Evolutionary conservation across 1,284 basidiomycete genomes (phyloP), one percentile per base, ranked within the genome.

Genomic region (Pulveroboletus sp.): DNA sequence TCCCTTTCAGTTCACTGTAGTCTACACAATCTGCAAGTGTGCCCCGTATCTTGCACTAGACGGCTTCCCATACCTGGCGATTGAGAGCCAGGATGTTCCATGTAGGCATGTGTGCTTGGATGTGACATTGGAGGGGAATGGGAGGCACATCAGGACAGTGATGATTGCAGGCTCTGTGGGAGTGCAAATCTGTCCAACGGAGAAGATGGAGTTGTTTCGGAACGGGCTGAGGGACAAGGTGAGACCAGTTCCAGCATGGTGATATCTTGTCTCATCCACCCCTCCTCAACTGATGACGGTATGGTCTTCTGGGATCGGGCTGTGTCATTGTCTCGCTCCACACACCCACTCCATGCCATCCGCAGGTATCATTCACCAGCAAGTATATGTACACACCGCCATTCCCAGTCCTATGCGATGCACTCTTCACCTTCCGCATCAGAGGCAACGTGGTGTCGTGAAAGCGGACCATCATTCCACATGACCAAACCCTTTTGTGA

Each of bases 121-220:
- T 33, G 73, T 81, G 33, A 62, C 54, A 16, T 51, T 81, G 12
- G 60, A 71, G 35, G 77, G 78, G 45, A 69, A 71, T 75, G 74
- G 3, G 49, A 54, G 29, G 4, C 56, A 12, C 29, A 58, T 72
- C 39, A 61, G 75, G 17, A 71, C 71, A 50, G 61, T 69, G 51
- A 67, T 80, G 63, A 65, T 76, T 6, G 75, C 77, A 1, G 80
- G 79, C 0, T 66, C 71, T 16, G 61, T 79, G 11, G 77, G 72
- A 1, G 62, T 64, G 15, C 61, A 62, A 48, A 66, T 75, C 21
- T 72, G 70, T 49, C 70, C 69, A 29, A 70, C 63, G 19, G 70
- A 65, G 41, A 66, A 70, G 51, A 67, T 64, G 17, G 67, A 64
- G 50, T 43, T 71, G 56, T 71, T 63, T 53, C 58, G 59, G 35